phyloP scores from a whole-genome alignment of 148 eudicot species.

The Persicaria maculosa region DNA sequence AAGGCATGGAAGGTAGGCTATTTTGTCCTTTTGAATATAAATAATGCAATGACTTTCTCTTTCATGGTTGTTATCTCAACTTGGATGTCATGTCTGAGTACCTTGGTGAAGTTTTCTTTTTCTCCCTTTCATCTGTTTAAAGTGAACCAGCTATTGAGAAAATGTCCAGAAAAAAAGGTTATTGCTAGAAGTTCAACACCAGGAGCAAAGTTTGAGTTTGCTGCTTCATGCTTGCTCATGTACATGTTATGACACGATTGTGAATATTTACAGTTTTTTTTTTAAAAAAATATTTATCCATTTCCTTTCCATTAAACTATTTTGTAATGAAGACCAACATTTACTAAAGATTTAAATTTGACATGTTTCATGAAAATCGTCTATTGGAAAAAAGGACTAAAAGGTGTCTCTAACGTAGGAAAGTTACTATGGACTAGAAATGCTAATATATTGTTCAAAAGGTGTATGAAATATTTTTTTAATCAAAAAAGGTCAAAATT shows the following conservation, averaged over 20 bases:
- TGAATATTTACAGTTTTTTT: too few relatives aligned
- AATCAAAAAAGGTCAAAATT: too few relatives aligned
- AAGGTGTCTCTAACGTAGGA: background rate
- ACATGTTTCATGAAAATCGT: background rate
- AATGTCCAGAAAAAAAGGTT: background rate
- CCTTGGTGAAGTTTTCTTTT: conserved; percentile 1
- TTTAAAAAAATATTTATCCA: too few relatives aligned
- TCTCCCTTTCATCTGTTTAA: background rate
- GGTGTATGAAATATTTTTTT: too few relatives aligned
- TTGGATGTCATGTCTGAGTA: background rate
- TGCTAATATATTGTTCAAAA: background rate
- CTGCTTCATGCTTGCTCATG: too few relatives aligned
- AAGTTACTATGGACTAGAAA: background rate
- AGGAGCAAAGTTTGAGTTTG: background rate
- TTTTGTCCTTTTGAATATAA: background rate
- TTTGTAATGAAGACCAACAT: background rate
- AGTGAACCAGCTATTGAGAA: background rate
- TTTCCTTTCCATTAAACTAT: too few relatives aligned
- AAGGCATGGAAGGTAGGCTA: conserved; percentile 80
- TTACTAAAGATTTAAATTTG: background rate
- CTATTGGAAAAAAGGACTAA: background rate
- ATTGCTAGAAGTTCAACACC: background rate
- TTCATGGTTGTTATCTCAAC: background rate
- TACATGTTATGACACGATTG: too few relatives aligned
- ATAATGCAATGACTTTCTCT: background rate